Percentiles rank a stretch among this genome's conserved stretches.
Conservation (phyloP, 2,329 filamentous ascomycete species). For the Colletotrichum sansevieriae region DNA sequence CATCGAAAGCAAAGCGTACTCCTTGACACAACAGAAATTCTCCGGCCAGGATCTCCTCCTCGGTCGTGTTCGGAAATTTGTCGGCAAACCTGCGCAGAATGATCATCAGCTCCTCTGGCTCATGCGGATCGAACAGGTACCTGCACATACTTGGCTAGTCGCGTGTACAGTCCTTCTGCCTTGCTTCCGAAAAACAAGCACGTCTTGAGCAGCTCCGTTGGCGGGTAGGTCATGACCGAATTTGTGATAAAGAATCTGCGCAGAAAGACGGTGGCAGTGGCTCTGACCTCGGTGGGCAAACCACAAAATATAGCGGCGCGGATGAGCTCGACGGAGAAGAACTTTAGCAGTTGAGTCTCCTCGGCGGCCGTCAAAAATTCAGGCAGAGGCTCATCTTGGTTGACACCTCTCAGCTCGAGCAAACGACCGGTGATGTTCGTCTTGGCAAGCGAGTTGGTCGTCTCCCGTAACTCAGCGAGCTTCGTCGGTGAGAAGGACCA, state of each 20-base stretch:
- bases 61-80: conserved; percentile 76
- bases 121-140: conserved; percentile 48
- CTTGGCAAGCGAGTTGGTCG: conserved; percentile 82
- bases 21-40: conserved; percentile 95
- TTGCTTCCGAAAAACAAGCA: conserved; percentile 95
- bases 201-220: conserved; percentile 88
- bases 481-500: conserved; percentile 90
- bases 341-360: conserved; percentile 83
- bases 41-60: conserved; percentile 87
- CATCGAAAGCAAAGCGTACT: conserved; percentile 92
- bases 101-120: conserved; percentile 49
- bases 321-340: conserved; percentile 75
- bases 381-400: conserved; percentile 60
- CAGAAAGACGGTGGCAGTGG: conserved; percentile 89
- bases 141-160: conserved; percentile 58
- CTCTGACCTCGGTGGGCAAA: conserved; percentile 58
- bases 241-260: conserved; percentile 97
- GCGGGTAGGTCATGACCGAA: conserved; percentile 95
- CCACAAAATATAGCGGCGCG: conserved; percentile 68
- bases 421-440: conserved; percentile 70
- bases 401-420: conserved; percentile 55
- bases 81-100: conserved; percentile 68
- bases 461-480: conserved; percentile 77
- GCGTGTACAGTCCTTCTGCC: conserved; percentile 85
- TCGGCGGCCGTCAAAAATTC: conserved; percentile 87